These are phyloP conservation scores for Strobilomyces echinocephalus DNA, from an alignment of 768 basidiomycete species.

Conservation along the genomic window DNA sequence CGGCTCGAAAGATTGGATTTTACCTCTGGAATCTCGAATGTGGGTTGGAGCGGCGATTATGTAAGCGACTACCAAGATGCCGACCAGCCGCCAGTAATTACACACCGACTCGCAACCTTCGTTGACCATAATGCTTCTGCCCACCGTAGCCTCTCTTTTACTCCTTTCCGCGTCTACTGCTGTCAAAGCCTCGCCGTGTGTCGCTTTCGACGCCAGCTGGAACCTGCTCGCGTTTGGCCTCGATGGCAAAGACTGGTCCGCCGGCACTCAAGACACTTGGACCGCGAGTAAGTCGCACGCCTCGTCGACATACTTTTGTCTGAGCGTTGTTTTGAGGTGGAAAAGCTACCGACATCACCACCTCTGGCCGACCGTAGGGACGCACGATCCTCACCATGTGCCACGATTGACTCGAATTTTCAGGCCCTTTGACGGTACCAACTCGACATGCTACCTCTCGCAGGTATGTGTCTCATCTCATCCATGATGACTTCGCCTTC, in stretches of 20 bases:
- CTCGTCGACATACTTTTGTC: neutral
- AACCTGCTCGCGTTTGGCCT: constrained; percentile 86
- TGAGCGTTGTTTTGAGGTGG: constrained; percentile 18
- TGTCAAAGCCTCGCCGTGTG: constrained; percentile 50
- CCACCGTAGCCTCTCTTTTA: constrained; percentile 54
- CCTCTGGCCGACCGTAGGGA: constrained; percentile 72
- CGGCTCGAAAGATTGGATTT: too few relatives aligned
- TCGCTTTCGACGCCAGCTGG: constrained; percentile 75
- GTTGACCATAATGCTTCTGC: constrained; percentile 31
- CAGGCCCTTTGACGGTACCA: constrained; percentile 62
- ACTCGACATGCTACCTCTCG: constrained; percentile 69
- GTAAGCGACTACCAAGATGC: too few relatives aligned
- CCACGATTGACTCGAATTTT: neutral
- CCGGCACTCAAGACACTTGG: constrained; percentile 72
- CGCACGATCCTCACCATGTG: neutral
- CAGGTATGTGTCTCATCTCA: constrained; percentile 37
- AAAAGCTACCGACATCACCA: constrained; percentile 61
- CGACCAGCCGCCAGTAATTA: too few relatives aligned
- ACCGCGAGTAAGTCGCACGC: constrained; percentile 38
- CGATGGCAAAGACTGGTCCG: constrained; percentile 78
- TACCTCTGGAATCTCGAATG: too few relatives aligned
- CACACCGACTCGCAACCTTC: too few relatives aligned
- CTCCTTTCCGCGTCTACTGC: constrained; percentile 32
- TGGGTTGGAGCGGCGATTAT: too few relatives aligned
- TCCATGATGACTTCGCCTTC: neutral